Evolutionary conservation across 2,329 filamentous ascomycete genomes (phyloP).

Genomic region (Teratosphaeria pseudoeucalypti): DNA sequence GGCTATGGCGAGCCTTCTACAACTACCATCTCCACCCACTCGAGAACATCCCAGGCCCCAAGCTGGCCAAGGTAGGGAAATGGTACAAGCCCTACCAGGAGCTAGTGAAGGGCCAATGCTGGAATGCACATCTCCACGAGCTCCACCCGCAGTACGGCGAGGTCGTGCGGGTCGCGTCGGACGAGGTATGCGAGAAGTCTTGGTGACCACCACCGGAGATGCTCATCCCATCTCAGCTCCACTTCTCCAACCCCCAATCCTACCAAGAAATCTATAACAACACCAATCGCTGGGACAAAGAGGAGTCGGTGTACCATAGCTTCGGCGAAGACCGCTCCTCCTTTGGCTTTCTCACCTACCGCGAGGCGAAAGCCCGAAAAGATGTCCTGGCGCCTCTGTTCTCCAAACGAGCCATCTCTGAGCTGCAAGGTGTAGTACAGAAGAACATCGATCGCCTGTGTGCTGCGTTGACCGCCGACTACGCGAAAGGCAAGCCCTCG

Average conservation of each 20-base stretch:
- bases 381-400: neutral
- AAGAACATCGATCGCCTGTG: conserved; percentile 20
- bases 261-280: conserved; percentile 37
- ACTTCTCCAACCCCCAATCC: conserved; percentile 32
- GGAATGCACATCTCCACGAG: conserved; percentile 13
- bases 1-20: neutral
- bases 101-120: conserved; percentile 8
- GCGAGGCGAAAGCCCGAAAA: conserved; percentile 10
- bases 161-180: neutral
- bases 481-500: neutral
- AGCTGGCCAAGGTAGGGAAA: conserved; percentile 24
- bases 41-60: conserved; percentile 24
- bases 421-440: conserved; percentile 22
- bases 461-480: neutral
- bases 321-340: conserved; percentile 35
- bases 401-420: neutral
- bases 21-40: conserved; percentile 14
- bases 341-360: conserved; percentile 32
- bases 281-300: conserved; percentile 34
- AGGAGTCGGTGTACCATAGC: conserved; percentile 28
- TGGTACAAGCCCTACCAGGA: conserved; percentile 29
- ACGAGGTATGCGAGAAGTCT: neutral
- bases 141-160: conserved; percentile 37
- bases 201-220: neutral
- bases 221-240: conserved; percentile 22